phyloP scores from a whole-genome alignment of 1,284 basidiomycete species.

The Kwoniella shivajii region DNA sequence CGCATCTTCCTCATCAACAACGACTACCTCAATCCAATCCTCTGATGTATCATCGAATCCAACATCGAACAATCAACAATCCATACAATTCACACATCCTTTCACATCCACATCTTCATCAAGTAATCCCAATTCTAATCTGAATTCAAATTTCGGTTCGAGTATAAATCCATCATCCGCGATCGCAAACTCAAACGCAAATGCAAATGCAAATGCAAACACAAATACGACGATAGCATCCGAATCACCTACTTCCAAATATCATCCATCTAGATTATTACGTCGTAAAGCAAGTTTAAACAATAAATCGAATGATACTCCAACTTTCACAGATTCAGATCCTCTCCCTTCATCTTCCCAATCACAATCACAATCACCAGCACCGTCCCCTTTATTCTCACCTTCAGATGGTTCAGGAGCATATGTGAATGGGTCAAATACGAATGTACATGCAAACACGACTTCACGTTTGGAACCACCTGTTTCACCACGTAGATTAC shows the following conservation, averaged over 20 bases:
- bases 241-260: constrained; percentile 23
- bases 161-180: too few species aligned
- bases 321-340: background rate
- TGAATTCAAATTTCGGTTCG: background rate
- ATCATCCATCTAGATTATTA: constrained; percentile 26
- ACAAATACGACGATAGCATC: background rate
- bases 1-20: background rate
- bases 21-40: background rate
- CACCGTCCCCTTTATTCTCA: too few species aligned
- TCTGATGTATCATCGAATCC: too few species aligned
- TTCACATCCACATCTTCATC: constrained; percentile 2
- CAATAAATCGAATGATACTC: background rate
- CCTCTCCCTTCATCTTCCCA: background rate
- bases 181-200: background rate
- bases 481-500: background rate
- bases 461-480: background rate
- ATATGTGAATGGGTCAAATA: too few species aligned
- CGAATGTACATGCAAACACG: background rate
- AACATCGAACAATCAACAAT: background rate
- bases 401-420: too few species aligned
- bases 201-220: background rate
- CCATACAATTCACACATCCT: background rate
- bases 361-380: background rate
- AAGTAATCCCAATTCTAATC: background rate
- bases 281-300: constrained; percentile 26